Evolutionary conservation across 192 early-diverging fungal species (phyloP).

Genomic region (Umbelopsis ramanniana): DNA sequence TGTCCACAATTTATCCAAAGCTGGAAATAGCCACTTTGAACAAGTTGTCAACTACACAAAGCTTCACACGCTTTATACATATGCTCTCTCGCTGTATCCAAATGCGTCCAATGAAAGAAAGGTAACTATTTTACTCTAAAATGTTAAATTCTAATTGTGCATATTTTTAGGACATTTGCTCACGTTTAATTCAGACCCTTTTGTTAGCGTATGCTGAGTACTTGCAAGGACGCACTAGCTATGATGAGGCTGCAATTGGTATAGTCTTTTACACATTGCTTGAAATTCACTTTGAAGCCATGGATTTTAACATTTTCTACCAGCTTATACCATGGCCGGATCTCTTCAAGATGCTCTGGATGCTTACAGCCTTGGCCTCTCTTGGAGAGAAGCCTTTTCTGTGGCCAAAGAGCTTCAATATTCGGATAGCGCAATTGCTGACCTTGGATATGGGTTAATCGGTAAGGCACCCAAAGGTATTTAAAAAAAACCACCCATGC

Average conservation of each 20-base stretch:
- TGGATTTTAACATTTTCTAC: background rate
- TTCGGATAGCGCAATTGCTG: conserved; percentile 47
- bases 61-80: conserved; percentile 66
- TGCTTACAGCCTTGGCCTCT: conserved; percentile 53
- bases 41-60: conserved; percentile 67
- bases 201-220: conserved; percentile 67
- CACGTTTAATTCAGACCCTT: conserved; percentile 23
- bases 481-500: too few relatives aligned
- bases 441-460: conserved; percentile 59
- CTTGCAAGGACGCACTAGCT: conserved; percentile 54
- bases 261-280: conserved; percentile 5
- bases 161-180: background rate
- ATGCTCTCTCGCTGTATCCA: conserved; percentile 61
- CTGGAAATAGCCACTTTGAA: conserved; percentile 53
- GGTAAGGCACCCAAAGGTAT: conserved; percentile 31
- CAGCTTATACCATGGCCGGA: conserved; percentile 62
- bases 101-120: conserved; percentile 47
- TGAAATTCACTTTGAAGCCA: background rate
- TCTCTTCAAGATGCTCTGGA: conserved; percentile 63
- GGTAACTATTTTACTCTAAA: too few relatives aligned
- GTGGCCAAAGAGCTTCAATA: conserved; percentile 62
- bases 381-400: conserved; percentile 72
- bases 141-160: conserved; percentile 4
- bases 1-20: conserved; percentile 66
- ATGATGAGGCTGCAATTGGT: conserved; percentile 71